Base-by-base conservation (phyloP, 78 protist species). In the Dictyostelium capitatum region DNA sequence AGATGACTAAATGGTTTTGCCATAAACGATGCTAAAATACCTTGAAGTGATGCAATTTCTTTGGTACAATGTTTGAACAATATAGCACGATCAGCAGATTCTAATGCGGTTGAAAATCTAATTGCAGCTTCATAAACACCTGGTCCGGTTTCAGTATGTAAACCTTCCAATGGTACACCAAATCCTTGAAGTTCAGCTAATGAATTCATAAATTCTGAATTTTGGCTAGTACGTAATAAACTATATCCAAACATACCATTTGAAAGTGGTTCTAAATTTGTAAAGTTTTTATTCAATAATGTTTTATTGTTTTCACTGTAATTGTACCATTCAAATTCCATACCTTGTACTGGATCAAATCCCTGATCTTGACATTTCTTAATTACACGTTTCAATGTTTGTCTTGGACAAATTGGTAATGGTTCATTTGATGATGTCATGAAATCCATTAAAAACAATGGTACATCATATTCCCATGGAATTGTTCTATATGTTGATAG, bases 61-160 rank as follows among this genome's bases (percentile, higher is more conserved):
- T 92, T 92, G 0, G 92, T 41, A 9, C 89, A 64, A 28, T 54
- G 59, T 64, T 92, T 92, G 87, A 92, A 92, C 2, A 92, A 91
- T 37, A 64, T 59, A 14, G 96, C 96, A 57, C 96, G 83, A 25
- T 92, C 96, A 20, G 92, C 96, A 15, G 85, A 72, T 32, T 82
- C 90, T 10, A 92, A 37, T 0, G 96, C 91, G 3, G 69, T 74
- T 4, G 83, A 75, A 78, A 80, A 92, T n/a, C 80, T 32, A 20
- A 92, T 92, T 20, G 96, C 96, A 0, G 70, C 96, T 32, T 92
- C 96, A 53, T 69, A 83, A 25, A 92, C 96, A 77, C 96, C 96
- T n/a, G 96, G 96, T 1, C 96, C 96, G 6, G 96, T 92, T 41
- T 92, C 96, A 1, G 96, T 92, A 14, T 92, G 96, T 10, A 92